Percentiles rank a stretch among this genome's conserved stretches.
phyloP scores from a whole-genome alignment of 257 asterid genomes.

The Forsythia viridissima region DNA sequence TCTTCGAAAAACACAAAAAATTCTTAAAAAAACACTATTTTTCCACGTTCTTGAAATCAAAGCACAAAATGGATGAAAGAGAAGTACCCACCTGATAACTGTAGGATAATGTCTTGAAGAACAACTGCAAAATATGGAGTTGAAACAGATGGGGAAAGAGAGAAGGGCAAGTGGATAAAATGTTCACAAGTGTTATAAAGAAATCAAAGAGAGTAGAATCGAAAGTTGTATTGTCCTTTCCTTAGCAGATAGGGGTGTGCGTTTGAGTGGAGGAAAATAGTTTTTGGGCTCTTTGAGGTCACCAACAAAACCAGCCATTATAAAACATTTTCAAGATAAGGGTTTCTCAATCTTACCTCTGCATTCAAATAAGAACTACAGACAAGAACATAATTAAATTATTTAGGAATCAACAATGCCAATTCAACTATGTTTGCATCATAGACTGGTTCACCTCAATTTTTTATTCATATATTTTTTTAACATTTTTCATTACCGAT shows the following conservation, averaged over 20 bases:
- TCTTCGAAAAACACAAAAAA: neutral
- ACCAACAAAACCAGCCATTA: slow-evolving; percentile 22
- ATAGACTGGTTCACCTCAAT: no score
- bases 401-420: neutral
- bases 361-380: slow-evolving; percentile 12
- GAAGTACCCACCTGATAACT: slow-evolving; percentile 24
- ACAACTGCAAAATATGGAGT: slow-evolving; percentile 8
- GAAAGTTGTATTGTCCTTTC: slow-evolving; percentile 57
- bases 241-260: slow-evolving; percentile 73
- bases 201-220: slow-evolving; percentile 14
- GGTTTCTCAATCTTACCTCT: slow-evolving; percentile 31
- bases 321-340: slow-evolving; percentile 26
- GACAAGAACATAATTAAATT: slow-evolving; percentile 21
- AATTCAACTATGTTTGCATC: neutral
- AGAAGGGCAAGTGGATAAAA: slow-evolving; percentile 25
- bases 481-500: no score
- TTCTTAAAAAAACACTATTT: neutral
- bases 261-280: slow-evolving; percentile 78
- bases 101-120: slow-evolving; percentile 13
- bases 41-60: neutral
- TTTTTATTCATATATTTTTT: no score
- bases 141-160: slow-evolving; percentile 18
- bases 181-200: slow-evolving; percentile 18
- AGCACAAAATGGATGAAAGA: neutral
- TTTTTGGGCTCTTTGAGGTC: slow-evolving; percentile 46